phyloP scores from a whole-genome alignment of 129 eudicot genomes.

The carrot (Daucus carota) region DNA sequence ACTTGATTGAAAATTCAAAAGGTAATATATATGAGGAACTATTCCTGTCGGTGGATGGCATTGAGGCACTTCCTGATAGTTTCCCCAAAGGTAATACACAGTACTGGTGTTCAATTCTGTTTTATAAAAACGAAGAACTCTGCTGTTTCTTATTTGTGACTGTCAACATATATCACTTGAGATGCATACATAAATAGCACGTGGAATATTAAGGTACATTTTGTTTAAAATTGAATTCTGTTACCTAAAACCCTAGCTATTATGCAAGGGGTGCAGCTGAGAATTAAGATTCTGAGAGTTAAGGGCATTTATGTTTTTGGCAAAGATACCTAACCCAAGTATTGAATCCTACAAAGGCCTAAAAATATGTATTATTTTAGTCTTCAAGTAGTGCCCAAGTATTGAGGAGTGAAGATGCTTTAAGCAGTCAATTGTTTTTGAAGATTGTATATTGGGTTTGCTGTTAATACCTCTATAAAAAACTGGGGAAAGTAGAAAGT shows the following conservation, averaged over 20 bases:
- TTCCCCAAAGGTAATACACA: slow-evolving; percentile 53
- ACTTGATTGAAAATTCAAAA: slow-evolving; percentile 60
- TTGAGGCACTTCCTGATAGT: slow-evolving; percentile 44
- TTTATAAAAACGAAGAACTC: not conserved
- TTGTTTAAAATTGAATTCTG: not conserved
- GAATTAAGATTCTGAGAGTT: not conserved
- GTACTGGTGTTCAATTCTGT: not conserved
- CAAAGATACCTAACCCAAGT: not conserved
- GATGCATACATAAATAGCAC: not conserved
- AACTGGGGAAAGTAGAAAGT: not conserved
- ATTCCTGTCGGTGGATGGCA: slow-evolving; percentile 50
- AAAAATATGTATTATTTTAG: not conserved
- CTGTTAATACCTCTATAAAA: not conserved
- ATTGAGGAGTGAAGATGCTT: not conserved
- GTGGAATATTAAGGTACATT: not conserved
- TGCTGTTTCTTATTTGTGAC: not conserved
- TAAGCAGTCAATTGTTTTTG: not conserved
- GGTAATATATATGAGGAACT: slow-evolving; percentile 62
- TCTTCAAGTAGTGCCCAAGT: not conserved
- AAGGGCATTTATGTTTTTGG: not conserved
- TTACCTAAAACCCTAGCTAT: not conserved
- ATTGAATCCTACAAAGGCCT: not conserved
- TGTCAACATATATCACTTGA: not conserved
- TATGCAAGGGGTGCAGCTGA: not conserved
- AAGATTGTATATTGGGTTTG: not conserved